These are phyloP conservation scores for Metarhizium anisopliae DNA, from an alignment of 2,329 filamentous ascomycete species.

Conservation along the genomic window DNA sequence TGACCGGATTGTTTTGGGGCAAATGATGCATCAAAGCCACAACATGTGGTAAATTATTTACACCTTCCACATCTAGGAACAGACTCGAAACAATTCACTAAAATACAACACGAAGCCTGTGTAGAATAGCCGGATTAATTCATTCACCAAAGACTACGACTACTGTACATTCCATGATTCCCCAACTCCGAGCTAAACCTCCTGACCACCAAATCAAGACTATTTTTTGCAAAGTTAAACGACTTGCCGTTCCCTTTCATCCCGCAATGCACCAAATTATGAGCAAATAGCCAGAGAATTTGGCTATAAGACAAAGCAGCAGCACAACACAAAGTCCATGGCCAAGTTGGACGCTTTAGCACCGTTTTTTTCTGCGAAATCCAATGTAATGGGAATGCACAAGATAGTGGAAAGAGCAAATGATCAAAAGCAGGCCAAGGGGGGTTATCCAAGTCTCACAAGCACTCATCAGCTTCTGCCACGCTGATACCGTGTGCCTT, in stretches of 20 bases:
- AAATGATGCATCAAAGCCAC: no score
- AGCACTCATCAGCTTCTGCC: neutral
- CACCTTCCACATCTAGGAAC: no score
- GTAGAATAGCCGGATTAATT: no score
- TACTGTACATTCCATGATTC: no score
- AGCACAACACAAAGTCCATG: neutral
- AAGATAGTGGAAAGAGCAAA: neutral
- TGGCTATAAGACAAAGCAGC: neutral
- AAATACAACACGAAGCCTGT: no score
- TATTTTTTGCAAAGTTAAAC: no score
- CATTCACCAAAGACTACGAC: no score
- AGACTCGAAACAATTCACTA: no score
- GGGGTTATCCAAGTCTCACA: neutral
- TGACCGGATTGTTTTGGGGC: no score
- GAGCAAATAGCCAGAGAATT: neutral
- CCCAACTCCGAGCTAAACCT: no score
- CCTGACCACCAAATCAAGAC: no score
- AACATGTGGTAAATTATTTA: no score
- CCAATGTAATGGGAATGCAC: neutral
- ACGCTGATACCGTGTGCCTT: neutral
- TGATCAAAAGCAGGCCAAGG: neutral
- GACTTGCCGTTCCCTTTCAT: neutral
- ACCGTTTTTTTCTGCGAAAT: neutral
- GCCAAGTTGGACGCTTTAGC: neutral
- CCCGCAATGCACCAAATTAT: neutral